Conservation (phyloP, 805 yeast species). For the Wickerhamiella domercqiae region DNA sequence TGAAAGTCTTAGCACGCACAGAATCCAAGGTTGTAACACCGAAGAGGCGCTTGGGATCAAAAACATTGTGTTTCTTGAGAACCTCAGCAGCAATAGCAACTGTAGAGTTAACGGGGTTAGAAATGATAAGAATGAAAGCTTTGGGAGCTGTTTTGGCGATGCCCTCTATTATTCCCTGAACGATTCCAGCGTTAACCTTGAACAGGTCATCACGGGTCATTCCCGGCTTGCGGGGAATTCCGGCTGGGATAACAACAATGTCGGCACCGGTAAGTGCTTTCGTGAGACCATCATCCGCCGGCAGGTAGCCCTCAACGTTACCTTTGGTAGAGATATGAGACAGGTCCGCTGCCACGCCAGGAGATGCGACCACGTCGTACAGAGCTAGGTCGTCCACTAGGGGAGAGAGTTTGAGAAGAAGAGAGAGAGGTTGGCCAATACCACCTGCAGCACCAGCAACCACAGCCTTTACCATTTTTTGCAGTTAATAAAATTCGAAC, state of each 20-base stretch:
- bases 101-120: conserved; percentile 89
- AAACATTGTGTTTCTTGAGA: conserved; percentile 49
- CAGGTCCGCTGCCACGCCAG: conserved; percentile 81
- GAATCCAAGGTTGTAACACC: conserved; percentile 85
- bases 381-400: conserved; percentile 51
- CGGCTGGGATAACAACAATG: conserved; percentile 81
- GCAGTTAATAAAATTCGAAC: neutral
- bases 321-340: conserved; percentile 67
- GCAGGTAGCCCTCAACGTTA: conserved; percentile 42
- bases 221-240: conserved; percentile 88
- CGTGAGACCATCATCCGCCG: conserved; percentile 45
- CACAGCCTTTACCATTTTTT: conserved; percentile 45
- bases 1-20: conserved; percentile 74
- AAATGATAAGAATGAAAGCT: conserved; percentile 67
- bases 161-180: conserved; percentile 55
- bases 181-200: conserved; percentile 70
- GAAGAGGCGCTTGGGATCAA: conserved; percentile 56
- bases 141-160: conserved; percentile 57
- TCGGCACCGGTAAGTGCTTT: conserved; percentile 66
- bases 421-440: conserved; percentile 83
- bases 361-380: conserved; percentile 70
- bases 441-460: conserved; percentile 82
- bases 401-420: conserved; percentile 57
- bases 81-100: conserved; percentile 81
- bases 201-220: conserved; percentile 87